Conservation (phyloP, 2,329 filamentous ascomycete species). For the Fusarium sp. region DNA sequence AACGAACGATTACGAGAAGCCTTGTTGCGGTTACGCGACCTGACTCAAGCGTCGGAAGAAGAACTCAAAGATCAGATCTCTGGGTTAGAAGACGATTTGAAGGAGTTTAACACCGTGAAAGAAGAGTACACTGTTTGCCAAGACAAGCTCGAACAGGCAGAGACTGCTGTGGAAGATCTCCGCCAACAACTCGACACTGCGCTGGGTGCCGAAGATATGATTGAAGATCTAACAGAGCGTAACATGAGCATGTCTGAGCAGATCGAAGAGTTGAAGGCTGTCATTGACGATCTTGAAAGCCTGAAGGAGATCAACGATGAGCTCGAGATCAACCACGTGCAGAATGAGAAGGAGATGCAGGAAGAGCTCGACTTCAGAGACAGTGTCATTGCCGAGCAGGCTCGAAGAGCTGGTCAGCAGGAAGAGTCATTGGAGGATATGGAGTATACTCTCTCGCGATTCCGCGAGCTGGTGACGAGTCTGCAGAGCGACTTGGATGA, state of each 20-base stretch:
- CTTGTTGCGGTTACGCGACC: constrained; percentile 85
- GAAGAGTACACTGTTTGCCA: constrained; percentile 79
- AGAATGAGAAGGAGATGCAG: constrained; percentile 94
- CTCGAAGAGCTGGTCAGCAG: constrained; percentile 79
- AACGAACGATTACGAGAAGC: constrained; percentile 92
- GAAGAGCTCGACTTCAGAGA: constrained; percentile 94
- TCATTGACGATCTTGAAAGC: constrained; percentile 89
- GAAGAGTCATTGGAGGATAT: constrained; percentile 87
- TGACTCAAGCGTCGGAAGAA: constrained; percentile 87
- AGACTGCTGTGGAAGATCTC: constrained; percentile 86
- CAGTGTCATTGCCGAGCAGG: constrained; percentile 85
- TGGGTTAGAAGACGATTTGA: constrained; percentile 79
- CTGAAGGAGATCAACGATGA: constrained; percentile 95
- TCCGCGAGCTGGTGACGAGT: constrained; percentile 89
- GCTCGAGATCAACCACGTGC: constrained; percentile 91
- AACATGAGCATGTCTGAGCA: constrained; percentile 88
- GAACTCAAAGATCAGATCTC: constrained; percentile 84
- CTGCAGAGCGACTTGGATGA: constrained; percentile 91
- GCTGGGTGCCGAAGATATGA: constrained; percentile 91
- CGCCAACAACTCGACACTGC: constrained; percentile 92
- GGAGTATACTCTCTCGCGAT: constrained; percentile 90
- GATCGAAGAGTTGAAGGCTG: constrained; percentile 84
- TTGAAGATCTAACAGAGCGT: constrained; percentile 90
- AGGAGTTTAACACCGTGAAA: constrained; percentile 76
- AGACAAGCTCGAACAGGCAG: constrained; percentile 79